phyloP scores from a whole-genome alignment of 2,329 filamentous ascomycete genomes.

The Ambrosiella cleistominuta region DNA sequence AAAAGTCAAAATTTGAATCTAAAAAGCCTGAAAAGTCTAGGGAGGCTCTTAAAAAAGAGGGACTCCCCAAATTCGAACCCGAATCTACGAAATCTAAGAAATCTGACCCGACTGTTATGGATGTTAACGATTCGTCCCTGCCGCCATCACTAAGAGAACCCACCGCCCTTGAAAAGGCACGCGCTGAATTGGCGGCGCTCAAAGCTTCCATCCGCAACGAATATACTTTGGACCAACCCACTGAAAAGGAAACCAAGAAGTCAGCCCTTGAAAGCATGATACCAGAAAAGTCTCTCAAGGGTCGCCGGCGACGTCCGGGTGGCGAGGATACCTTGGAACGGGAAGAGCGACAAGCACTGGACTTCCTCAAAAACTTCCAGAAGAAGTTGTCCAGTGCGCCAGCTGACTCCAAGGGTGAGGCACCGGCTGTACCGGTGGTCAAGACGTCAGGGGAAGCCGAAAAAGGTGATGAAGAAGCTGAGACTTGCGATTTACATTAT shows the following conservation, averaged over 20 bases:
- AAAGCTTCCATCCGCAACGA: conserved; percentile 68
- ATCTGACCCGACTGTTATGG: background rate
- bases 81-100: background rate
- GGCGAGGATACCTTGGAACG: conserved; percentile 30
- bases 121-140: background rate
- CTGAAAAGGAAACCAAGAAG: conserved; percentile 40
- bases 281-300: conserved; percentile 50
- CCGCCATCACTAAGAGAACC: background rate
- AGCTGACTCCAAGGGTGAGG: background rate
- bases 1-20: conserved; percentile 2
- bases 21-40: too few species aligned
- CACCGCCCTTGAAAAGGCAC: conserved; percentile 47
- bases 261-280: conserved; percentile 58
- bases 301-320: conserved; percentile 44
- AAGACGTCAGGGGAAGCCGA: conserved; percentile 1
- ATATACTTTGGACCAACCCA: conserved; percentile 21
- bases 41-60: background rate
- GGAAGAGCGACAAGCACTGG: conserved; percentile 19
- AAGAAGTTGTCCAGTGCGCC: background rate
- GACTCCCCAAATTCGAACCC: background rate
- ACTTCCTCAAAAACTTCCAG: conserved; percentile 9
- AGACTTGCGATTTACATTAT: conserved; percentile 84
- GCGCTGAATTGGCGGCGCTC: conserved; percentile 62
- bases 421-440: background rate
- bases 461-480: conserved; percentile 47